phyloP scores from a whole-genome alignment of 768 basidiomycete genomes.

The Phlegmacium glaucopus region DNA sequence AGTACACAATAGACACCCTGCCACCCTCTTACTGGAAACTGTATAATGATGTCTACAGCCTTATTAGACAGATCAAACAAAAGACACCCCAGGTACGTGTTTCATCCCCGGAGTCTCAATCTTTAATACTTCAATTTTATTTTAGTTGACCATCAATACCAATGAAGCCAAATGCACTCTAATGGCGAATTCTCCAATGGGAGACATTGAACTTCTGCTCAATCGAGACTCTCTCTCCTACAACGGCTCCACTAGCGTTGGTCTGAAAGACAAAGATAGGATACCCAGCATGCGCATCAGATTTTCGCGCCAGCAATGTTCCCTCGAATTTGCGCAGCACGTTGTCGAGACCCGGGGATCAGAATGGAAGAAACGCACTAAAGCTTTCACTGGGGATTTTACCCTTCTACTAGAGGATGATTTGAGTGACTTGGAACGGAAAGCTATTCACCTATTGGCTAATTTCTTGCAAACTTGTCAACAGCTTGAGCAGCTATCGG shows the following conservation, averaged over 20 bases:
- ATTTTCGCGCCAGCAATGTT: slow-evolving; percentile 28
- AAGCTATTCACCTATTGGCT: not conserved
- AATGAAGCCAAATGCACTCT: slow-evolving; percentile 40
- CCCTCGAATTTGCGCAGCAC: slow-evolving; percentile 34
- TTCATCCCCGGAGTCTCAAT: not conserved
- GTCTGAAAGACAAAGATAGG: not conserved
- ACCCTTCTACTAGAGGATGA: not conserved
- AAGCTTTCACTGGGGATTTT: slow-evolving; percentile 14
- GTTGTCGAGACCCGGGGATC: slow-evolving; percentile 25
- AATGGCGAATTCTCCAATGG: slow-evolving; percentile 48
- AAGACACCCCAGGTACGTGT: slow-evolving; percentile 47
- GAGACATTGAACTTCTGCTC: slow-evolving; percentile 45
- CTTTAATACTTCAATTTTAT: not conserved
- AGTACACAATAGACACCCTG: slow-evolving; percentile 32
- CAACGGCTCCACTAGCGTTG: slow-evolving; percentile 4
- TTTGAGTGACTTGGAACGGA: not conserved
- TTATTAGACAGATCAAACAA: slow-evolving; percentile 47
- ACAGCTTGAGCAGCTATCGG: not conserved
- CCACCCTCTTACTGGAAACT: slow-evolving; percentile 40
- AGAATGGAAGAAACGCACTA: slow-evolving; percentile 38
- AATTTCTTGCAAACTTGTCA: slow-evolving; percentile 5
- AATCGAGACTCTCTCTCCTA: slow-evolving; percentile 7
- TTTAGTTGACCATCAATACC: slow-evolving; percentile 41
- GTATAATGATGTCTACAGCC: slow-evolving; percentile 42
- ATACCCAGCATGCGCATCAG: slow-evolving; percentile 34